Evolutionary conservation across 805 yeast species (phyloP), one percentile per base, ranked within the genome.

Genomic region (Saccharomycopsis selenospora): DNA sequence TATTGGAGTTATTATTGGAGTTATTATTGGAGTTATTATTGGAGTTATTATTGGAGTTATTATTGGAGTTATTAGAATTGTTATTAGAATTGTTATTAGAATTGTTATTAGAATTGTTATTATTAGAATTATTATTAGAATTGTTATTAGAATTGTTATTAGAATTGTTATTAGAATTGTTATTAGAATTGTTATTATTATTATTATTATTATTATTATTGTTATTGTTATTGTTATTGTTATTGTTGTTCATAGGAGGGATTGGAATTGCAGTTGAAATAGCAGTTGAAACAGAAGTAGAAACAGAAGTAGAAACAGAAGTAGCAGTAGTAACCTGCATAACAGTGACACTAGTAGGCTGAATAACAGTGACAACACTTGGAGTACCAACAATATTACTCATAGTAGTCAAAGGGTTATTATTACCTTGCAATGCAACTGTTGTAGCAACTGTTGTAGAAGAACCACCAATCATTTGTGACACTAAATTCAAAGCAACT

Each of bases 401-500:
- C 14, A 43, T 13, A 3, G 28, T 18, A 8, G 23, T 17, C n/a
- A 43, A n/a, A 13, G 46, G 46, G 26, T 43, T 43, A 17, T n/a
- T n/a, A 14, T 41, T 22, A 17, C 46, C 46, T 8, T 41, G 14
- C 4, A 50, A 28, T 3, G 51, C 44, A 20, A 50, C 42, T 8
- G 54, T 50, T 3, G 51, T 50, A 22, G 54, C 41, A 8, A 50
- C 45, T 13, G 23, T 28, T 22, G 40, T 14, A 3, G 38, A 43
- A 14, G 51, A 40, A 17, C 45, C 23, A n/a, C 46, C 54, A 18
- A 41, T 22, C 8, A 38, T 52, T n/a, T 30, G 46, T 23, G 48
- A 42, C 11, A 50, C 40, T 33, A 50, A 41, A 36, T 50, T 50
- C 24, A 50, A 48, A n/a, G 51, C 54, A 5, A 50, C 54, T 28